A percentile compares a stretch with the other conserved stretches of the same genome.
phyloP scores from a whole-genome alignment of 768 basidiomycete species.

The Collybiopsis luxurians region DNA sequence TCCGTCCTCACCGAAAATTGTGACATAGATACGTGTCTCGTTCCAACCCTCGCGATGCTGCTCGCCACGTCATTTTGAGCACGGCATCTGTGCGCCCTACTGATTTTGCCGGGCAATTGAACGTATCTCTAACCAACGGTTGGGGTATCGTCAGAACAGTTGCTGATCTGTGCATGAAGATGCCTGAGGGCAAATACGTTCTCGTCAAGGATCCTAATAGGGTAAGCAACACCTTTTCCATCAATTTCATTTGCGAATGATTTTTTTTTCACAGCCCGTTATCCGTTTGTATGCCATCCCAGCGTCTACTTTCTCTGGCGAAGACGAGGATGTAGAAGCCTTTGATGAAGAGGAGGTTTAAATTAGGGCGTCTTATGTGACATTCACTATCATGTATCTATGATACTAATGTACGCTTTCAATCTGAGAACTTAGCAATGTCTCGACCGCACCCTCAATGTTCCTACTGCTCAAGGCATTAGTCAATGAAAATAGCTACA shows the following conservation, averaged over 20 bases:
- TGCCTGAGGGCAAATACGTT: conserved; percentile 98
- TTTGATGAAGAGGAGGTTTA: conserved; percentile 30
- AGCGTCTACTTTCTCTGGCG: conserved; percentile 75
- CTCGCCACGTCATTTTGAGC: conserved; percentile 93
- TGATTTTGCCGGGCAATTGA: conserved; percentile 94
- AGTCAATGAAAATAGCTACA: background rate
- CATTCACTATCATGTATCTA: background rate
- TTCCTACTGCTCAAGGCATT: conserved; percentile 49
- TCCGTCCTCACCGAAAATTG: background rate
- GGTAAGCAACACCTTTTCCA: conserved; percentile 38
- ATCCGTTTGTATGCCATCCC: conserved; percentile 95
- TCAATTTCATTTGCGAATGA: background rate
- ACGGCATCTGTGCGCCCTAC: conserved; percentile 92
- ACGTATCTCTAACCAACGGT: conserved; percentile 91
- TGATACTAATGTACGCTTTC: background rate
- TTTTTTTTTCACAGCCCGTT: conserved; percentile 63
- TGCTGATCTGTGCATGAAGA: conserved; percentile 91
- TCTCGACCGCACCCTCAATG: conserved; percentile 81
- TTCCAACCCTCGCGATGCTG: conserved; percentile 89
- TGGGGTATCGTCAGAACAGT: conserved; percentile 99
- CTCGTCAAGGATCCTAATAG: conserved; percentile 97
- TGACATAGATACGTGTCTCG: conserved; percentile 86
- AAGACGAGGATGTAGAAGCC: conserved; percentile 62
- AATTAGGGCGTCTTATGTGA: background rate
- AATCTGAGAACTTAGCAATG: conserved; percentile 55